Evolutionary conservation across 73 alveolate genomes (phyloP).

Genomic region (Paramecium pentaurelia): DNA sequence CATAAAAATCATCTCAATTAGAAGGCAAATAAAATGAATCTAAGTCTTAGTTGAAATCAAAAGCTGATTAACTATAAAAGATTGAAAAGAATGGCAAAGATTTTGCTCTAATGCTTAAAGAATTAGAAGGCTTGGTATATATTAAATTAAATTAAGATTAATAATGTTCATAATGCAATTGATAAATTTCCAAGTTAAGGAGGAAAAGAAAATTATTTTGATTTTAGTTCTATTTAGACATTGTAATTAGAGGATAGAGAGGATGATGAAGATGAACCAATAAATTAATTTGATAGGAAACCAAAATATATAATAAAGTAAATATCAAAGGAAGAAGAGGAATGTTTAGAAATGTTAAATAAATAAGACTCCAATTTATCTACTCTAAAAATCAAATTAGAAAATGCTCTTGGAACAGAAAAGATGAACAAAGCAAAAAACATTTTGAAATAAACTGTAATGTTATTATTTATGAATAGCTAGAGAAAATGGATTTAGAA

Average conservation of each 20-base stretch:
- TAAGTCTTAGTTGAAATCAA: background rate
- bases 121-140: background rate
- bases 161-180: background rate
- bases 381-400: background rate
- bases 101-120: background rate
- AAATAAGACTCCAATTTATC: background rate
- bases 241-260: slow-evolving; percentile 58
- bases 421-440: slow-evolving; percentile 52
- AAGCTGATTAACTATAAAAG: background rate
- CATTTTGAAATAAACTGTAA: slow-evolving; percentile 31
- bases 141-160: background rate
- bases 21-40: background rate
- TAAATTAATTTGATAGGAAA: background rate
- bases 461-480: background rate
- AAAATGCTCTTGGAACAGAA: slow-evolving; percentile 45
- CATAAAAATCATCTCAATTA: background rate
- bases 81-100: background rate
- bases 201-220: slow-evolving; percentile 41
- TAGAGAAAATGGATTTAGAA: background rate
- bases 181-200: background rate
- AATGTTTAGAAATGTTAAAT: background rate
- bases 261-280: slow-evolving; percentile 63
- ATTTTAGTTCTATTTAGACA: background rate
- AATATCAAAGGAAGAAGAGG: slow-evolving; percentile 10
- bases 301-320: background rate